Evolutionary conservation across 352 stramenopile species (phyloP).

Genomic region (Globisporangium parvum): DNA sequence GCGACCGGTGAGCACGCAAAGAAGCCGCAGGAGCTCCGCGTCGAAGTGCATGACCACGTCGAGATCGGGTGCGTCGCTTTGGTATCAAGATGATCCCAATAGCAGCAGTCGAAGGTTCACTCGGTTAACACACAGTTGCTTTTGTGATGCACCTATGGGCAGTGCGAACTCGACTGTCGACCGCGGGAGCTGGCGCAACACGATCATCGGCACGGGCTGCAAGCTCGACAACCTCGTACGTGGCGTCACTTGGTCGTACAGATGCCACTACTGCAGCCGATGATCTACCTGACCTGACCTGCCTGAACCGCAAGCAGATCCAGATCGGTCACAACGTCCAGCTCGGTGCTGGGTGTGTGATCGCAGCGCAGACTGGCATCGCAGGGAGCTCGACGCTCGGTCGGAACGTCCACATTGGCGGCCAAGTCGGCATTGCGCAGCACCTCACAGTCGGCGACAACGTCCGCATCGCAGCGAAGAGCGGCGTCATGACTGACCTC

Average conservation of each 20-base stretch:
- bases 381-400: constrained; percentile 76
- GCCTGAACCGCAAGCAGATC: constrained; percentile 31
- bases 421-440: constrained; percentile 80
- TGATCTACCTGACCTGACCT: background rate
- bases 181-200: constrained; percentile 82
- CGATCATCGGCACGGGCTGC: constrained; percentile 54
- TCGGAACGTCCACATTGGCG: constrained; percentile 68
- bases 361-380: constrained; percentile 79
- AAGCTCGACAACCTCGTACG: constrained; percentile 82
- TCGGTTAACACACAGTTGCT: background rate
- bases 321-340: constrained; percentile 86
- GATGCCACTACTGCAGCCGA: too few species aligned
- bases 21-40: constrained; percentile 72
- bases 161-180: constrained; percentile 80
- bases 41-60: constrained; percentile 76
- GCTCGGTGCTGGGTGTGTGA: constrained; percentile 59
- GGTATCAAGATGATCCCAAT: background rate
- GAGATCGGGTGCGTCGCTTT: constrained; percentile 63
- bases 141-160: background rate
- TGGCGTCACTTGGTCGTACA: background rate
- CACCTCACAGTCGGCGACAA: constrained; percentile 76
- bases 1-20: constrained; percentile 56
- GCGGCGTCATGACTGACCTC: constrained; percentile 75
- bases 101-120: too few species aligned
- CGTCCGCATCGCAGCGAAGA: constrained; percentile 82